These are phyloP conservation scores for Sophora flavescens DNA, from an alignment of 306 rosid genomes.

Conservation along the genomic window DNA sequence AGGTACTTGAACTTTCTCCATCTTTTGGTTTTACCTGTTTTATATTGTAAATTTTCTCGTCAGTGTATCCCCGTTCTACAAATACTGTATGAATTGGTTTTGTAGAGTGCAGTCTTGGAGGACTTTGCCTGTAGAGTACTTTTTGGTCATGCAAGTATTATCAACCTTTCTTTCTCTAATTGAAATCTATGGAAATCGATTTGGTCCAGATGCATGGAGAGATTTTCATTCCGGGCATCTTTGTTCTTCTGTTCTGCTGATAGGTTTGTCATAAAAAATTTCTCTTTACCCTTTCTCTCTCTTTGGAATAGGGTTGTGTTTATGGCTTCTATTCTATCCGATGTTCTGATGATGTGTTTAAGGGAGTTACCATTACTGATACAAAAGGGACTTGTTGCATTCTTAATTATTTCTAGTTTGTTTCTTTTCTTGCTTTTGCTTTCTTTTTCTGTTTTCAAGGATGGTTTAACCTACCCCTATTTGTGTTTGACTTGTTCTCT, in stretches of 20 bases:
- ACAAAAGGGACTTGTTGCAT: slow-evolving; percentile 13
- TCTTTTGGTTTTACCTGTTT: not conserved
- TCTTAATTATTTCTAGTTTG: slow-evolving; percentile 21
- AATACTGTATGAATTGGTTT: slow-evolving; percentile 42
- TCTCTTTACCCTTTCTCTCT: not conserved
- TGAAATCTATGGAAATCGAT: slow-evolving; percentile 71
- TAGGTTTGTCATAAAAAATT: slow-evolving; percentile 61
- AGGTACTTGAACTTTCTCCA: slow-evolving; percentile 53
- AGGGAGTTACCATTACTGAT: slow-evolving; percentile 27
- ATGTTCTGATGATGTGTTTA: slow-evolving; percentile 23
- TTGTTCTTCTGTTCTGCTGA: slow-evolving; percentile 40
- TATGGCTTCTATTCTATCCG: slow-evolving; percentile 34
- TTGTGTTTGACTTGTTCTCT: slow-evolving; percentile 20
- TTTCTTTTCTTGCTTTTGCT: slow-evolving; percentile 5
- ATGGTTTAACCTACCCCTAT: slow-evolving; percentile 26
- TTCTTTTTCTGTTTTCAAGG: slow-evolving; percentile 11
- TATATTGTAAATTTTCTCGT: slow-evolving; percentile 12
- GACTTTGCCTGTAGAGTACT: slow-evolving; percentile 60
- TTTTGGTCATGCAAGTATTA: slow-evolving; percentile 68
- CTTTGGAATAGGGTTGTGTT: slow-evolving; percentile 31
- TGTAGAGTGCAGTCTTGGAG: slow-evolving; percentile 87
- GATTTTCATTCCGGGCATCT: slow-evolving; percentile 68
- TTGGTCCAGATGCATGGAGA: slow-evolving; percentile 59
- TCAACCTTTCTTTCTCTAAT: slow-evolving; percentile 67
- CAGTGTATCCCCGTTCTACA: slow-evolving; percentile 15